A percentile compares a stretch with the other conserved stretches of the same genome.
These are phyloP conservation scores for Megacollybia platyphylla DNA, from an alignment of 1,284 basidiomycete genomes.

Conservation along the genomic window DNA sequence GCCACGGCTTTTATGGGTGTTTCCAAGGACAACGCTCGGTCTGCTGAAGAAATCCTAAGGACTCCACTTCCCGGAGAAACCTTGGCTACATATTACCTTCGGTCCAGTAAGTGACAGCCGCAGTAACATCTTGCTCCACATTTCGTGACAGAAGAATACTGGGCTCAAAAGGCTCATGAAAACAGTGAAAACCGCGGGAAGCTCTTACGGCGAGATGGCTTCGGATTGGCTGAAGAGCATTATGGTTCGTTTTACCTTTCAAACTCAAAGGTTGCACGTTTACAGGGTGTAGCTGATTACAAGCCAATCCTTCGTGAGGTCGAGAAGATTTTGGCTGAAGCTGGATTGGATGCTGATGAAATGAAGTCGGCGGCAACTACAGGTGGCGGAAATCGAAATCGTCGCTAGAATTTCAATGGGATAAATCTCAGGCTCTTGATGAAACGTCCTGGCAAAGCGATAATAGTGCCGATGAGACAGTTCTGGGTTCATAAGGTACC, in stretches of 20 bases:
- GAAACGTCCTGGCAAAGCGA: no score
- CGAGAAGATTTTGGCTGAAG: conserved; percentile 74
- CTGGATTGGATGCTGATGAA: conserved; percentile 80
- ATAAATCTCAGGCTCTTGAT: neutral
- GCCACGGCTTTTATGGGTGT: conserved; percentile 70
- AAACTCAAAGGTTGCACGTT: conserved; percentile 1
- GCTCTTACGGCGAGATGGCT: conserved; percentile 67
- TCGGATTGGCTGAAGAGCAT: conserved; percentile 54
- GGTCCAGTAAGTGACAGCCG: conserved; percentile 42
- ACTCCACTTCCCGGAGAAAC: conserved; percentile 88
- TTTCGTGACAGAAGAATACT: conserved; percentile 50
- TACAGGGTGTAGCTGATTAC: conserved; percentile 39
- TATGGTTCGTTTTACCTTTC: conserved; percentile 33
- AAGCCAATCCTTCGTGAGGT: conserved; percentile 75
- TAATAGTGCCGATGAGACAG: no score
- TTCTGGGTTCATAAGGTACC: no score
- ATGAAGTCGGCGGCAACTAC: conserved; percentile 41
- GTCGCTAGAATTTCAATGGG: conserved; percentile 18
- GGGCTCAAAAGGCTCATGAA: conserved; percentile 64
- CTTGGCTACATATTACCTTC: conserved; percentile 74
- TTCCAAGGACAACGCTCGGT: conserved; percentile 45
- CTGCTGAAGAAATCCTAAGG: conserved; percentile 64
- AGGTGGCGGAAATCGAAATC: conserved; percentile 39
- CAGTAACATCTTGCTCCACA: neutral
- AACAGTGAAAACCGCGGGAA: conserved; percentile 67